These are phyloP conservation scores for Marchantia polymorpha DNA, from an alignment of 225 moss, liverwort and hornwort species.

Conservation along the genomic window DNA sequence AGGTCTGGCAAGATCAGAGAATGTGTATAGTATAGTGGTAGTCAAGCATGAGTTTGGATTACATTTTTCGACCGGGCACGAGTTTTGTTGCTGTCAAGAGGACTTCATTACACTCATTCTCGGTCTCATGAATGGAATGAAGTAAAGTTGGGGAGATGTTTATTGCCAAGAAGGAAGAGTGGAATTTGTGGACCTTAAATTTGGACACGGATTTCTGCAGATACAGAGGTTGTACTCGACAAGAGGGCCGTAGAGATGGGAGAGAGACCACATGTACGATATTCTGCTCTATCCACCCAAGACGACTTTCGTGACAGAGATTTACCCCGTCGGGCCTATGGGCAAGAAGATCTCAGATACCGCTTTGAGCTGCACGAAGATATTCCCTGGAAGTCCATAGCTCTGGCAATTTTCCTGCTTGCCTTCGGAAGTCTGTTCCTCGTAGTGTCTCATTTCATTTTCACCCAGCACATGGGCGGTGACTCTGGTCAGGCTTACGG, in stretches of 20 bases:
- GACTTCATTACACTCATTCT: too few species aligned
- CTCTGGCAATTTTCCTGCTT: conserved; percentile 65
- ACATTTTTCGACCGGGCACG: too few species aligned
- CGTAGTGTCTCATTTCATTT: conserved; percentile 68
- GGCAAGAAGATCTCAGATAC: conserved; percentile 63
- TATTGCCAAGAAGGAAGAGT: too few species aligned
- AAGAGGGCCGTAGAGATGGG: conserved; percentile 28
- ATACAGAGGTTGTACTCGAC: too few species aligned
- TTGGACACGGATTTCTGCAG: too few species aligned
- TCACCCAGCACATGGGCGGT: conserved; percentile 82
- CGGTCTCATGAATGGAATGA: too few species aligned
- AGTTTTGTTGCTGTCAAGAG: too few species aligned
- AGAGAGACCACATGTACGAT: conserved; percentile 59
- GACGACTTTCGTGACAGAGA: conserved; percentile 46
- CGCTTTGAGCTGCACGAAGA: conserved; percentile 63
- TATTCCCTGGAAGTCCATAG: conserved; percentile 85
- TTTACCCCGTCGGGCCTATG: conserved; percentile 23
- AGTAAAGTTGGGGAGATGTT: too few species aligned
- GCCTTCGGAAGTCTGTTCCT: conserved; percentile 73
- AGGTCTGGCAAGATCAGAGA: too few species aligned
- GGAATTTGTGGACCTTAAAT: too few species aligned
- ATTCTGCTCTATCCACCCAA: conserved; percentile 53
- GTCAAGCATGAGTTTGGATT: too few species aligned
- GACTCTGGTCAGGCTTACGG: conserved; percentile 80
- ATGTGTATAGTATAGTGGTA: too few species aligned